These are phyloP conservation scores for Erigeron philadelphicus DNA, from an alignment of 140 eudicot species.

Conservation along the genomic window DNA sequence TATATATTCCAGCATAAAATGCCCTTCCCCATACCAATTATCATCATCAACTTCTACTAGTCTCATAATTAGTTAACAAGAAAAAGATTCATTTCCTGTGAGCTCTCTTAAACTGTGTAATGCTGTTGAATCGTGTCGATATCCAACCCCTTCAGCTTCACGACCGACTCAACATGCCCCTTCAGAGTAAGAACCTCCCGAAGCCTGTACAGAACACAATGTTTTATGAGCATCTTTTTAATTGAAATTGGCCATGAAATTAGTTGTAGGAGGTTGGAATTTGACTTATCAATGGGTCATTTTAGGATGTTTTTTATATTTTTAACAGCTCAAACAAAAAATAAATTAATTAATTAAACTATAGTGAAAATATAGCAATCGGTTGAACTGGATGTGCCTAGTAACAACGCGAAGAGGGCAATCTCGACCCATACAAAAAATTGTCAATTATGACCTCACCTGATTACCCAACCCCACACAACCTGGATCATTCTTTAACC, in stretches of 20 bases:
- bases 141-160: conserved; percentile 73
- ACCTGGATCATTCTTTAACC: too few species aligned
- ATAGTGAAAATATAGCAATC: too few species aligned
- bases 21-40: conserved; percentile 25
- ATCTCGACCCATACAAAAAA: too few species aligned
- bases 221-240: background rate
- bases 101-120: conserved; percentile 55
- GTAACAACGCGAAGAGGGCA: too few species aligned
- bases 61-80: conserved; percentile 26
- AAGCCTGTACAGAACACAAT: conserved; percentile 31
- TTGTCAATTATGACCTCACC: too few species aligned
- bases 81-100: conserved; percentile 6
- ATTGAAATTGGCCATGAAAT: background rate
- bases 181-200: conserved; percentile 73
- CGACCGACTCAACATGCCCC: conserved; percentile 84
- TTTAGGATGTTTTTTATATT: too few species aligned
- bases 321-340: too few species aligned
- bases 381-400: too few species aligned
- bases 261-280: too few species aligned
- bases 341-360: too few species aligned
- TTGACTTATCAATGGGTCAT: too few species aligned
- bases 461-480: too few species aligned
- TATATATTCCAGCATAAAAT: conserved; percentile 24
- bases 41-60: conserved; percentile 32
- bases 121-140: conserved; percentile 73